Evolutionary conservation across 805 yeast genomes (phyloP), one percentile per base, ranked within the genome.

Genomic region (Suhomyces canberraensis): DNA sequence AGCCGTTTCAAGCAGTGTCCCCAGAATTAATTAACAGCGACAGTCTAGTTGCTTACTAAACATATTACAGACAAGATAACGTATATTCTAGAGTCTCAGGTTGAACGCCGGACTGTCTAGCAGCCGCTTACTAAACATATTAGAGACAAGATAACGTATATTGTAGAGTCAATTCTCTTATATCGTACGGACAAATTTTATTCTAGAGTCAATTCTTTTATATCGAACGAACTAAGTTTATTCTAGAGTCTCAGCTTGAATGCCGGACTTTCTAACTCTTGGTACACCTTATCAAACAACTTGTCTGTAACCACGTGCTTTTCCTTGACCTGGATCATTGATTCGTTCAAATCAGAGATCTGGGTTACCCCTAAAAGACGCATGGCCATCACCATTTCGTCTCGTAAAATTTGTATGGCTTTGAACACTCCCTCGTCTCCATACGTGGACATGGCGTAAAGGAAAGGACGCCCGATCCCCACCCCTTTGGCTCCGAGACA

Each of bases 391-490:
- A 69, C 63, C 63, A 83, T 68, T 50, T 83, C 90, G 21, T 68
- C 74, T 44, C 76, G 71, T 48, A 83, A 60, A 4, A 81, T 66
- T 47, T 78, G 79, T 39, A 82, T 74, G 11, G 88, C 84, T 43
- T 73, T 73, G 29, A 56, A 54, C 7, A 83, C 89, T 21, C 95
- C 95, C 5, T 67, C 79, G 47, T 77, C 87, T 8, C 95, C 95
- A 45, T 84, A 86, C 1, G 86, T 71, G n/a, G 85, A 72, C 79
- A 83, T 77, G 25, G 89, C 88, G 52, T 81, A 84, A 22, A 84
- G 55, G 56, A 84, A 80, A 2, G 90, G 87, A 39, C 91, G 69
- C 4, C 93, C 90, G 26, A 85, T 58, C 1, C 93, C 93, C 3
- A 76, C 79, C 3, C 85, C 87, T 40, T 72, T 77, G 19, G 91